phyloP scores from a whole-genome alignment of 1,284 basidiomycete species.

The Papiliotrema terrestris region DNA sequence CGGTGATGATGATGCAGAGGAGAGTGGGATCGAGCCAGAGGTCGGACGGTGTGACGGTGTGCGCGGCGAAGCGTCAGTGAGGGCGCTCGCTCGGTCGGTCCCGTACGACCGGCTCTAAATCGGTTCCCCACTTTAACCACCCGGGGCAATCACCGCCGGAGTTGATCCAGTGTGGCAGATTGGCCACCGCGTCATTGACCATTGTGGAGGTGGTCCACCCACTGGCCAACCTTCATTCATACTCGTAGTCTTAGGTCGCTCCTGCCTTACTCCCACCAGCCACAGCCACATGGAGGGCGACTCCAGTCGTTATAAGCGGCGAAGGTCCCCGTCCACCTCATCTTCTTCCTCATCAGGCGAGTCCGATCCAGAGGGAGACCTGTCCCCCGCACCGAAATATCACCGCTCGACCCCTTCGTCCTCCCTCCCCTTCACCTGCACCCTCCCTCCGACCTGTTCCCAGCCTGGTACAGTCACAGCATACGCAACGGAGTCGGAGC shows the following conservation, averaged over 20 bases:
- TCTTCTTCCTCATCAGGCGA: conserved; percentile 5
- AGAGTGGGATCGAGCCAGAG: not conserved
- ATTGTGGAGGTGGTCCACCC: conserved; percentile 5
- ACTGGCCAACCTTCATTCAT: too few relatives aligned
- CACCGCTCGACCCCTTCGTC: conserved; percentile 22
- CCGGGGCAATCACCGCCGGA: too few relatives aligned
- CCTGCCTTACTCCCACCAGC: not conserved
- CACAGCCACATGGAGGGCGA: conserved; percentile 2
- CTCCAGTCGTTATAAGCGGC: conserved; percentile 62
- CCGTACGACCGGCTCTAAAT: too few relatives aligned
- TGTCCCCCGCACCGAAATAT: conserved; percentile 24
- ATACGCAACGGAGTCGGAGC: conserved; percentile 60
- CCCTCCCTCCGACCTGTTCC: conserved; percentile 76
- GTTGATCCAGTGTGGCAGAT: not conserved
- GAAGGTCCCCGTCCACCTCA: conserved; percentile 58
- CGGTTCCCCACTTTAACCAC: too few relatives aligned
- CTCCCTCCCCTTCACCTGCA: conserved; percentile 56
- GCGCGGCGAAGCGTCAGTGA: too few relatives aligned
- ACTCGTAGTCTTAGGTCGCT: not conserved
- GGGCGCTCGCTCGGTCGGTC: too few relatives aligned
- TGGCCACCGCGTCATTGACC: not conserved
- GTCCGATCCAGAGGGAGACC: conserved; percentile 5
- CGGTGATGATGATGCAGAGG: not conserved
- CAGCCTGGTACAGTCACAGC: conserved; percentile 59
- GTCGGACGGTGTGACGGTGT: not conserved